Percentiles rank a stretch among this genome's conserved stretches.
Conservation (phyloP, 768 basidiomycete species). For the Trametes cinnabarina region DNA sequence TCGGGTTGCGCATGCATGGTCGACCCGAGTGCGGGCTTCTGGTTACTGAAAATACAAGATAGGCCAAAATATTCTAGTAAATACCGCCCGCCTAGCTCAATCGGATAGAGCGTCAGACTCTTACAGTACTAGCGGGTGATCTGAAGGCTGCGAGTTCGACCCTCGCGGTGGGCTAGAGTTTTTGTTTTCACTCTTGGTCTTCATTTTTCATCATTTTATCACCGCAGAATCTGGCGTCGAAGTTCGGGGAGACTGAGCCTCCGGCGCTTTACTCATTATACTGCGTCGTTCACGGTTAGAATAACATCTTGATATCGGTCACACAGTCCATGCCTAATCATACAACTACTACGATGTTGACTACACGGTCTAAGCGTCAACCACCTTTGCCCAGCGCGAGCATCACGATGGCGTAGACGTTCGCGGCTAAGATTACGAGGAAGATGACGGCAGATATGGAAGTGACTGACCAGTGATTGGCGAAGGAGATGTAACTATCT, state of each 20-base stretch:
- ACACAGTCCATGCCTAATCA: background rate
- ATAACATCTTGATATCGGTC: background rate
- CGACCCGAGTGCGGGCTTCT: too few species aligned
- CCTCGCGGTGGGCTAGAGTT: constrained; percentile 55
- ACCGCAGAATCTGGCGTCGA: too few species aligned
- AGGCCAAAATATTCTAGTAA: too few species aligned
- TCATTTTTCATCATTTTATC: too few species aligned
- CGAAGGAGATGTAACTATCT: constrained; percentile 53
- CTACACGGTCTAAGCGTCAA: background rate
- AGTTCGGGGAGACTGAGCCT: too few species aligned
- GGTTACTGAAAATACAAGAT: too few species aligned
- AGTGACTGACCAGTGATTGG: constrained; percentile 53
- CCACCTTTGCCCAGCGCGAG: constrained; percentile 41
- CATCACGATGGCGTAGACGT: constrained; percentile 69
- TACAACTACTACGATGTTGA: background rate
- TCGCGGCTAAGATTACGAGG: constrained; percentile 64
- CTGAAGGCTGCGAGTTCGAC: constrained; percentile 66
- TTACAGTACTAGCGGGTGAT: constrained; percentile 43
- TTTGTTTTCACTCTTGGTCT: too few species aligned
- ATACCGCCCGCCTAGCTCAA: constrained; percentile 59
- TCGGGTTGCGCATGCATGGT: too few species aligned
- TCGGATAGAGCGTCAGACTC: constrained; percentile 69
- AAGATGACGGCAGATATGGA: constrained; percentile 55
- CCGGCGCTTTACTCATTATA: too few species aligned
- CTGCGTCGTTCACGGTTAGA: too few species aligned